phyloP scores from a whole-genome alignment of 202 grass and related monocot genomes.

The Digitaria exilis region DNA sequence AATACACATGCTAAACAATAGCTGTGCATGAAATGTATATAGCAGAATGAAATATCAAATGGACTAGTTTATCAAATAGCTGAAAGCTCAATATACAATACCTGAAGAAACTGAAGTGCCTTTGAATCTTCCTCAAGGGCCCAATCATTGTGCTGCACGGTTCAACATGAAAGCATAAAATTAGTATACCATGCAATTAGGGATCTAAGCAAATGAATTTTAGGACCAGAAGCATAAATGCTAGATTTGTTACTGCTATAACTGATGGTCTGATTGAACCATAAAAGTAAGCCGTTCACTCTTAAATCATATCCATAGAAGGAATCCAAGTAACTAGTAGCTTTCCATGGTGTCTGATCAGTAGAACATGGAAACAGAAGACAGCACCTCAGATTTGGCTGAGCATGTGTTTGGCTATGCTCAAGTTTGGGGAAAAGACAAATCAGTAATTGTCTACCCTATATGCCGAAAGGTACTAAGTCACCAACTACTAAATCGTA shows the following conservation, averaged over 20 bases:
- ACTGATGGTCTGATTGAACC: background rate
- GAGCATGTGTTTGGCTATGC: background rate
- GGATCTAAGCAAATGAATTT: background rate
- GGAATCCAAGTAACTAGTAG: background rate
- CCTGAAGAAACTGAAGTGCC: conserved; percentile 83
- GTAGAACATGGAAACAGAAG: background rate
- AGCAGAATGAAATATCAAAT: background rate
- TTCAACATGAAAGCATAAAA: conserved; percentile 28
- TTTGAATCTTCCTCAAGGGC: conserved; percentile 86
- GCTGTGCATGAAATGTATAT: conserved; percentile 3
- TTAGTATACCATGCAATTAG: background rate
- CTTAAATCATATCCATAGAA: conserved; percentile 14
- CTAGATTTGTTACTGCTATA: background rate
- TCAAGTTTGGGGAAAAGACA: conserved; percentile 2
- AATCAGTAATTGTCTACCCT: background rate
- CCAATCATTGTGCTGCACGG: conserved; percentile 88
- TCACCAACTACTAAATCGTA: background rate
- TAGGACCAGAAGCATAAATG: conserved; percentile 7
- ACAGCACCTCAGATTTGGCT: background rate
- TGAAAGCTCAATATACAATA: conserved; percentile 37
- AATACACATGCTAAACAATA: background rate
- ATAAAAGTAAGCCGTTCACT: conserved; percentile 14
- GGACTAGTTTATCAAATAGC: conserved; percentile 16
- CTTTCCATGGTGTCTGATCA: background rate
- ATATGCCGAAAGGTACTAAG: background rate